Conservation (phyloP, 2,329 filamentous ascomycete species). For the Stachybotrys chartarum region DNA sequence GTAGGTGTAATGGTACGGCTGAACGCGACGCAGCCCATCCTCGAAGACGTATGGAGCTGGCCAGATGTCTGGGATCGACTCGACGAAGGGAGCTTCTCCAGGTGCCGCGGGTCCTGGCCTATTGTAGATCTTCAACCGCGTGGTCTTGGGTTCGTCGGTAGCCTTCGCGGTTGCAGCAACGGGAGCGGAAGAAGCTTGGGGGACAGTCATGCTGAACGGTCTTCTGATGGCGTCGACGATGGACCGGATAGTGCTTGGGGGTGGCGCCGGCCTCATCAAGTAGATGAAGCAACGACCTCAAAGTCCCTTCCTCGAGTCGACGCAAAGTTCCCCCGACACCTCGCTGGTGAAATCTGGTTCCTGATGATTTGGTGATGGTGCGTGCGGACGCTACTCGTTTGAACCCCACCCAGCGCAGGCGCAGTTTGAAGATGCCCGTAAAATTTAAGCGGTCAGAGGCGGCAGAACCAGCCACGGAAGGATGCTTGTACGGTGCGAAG, state of each 20-base stretch:
- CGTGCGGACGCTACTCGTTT: background rate
- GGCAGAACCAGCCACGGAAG: conserved; percentile 15
- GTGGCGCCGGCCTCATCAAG: background rate
- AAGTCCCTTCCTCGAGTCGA: background rate
- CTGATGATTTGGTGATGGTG: background rate
- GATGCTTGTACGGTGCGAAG: too few relatives aligned
- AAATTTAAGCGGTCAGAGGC: conserved; percentile 18
- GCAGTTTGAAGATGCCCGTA: background rate
- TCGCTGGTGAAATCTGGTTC: background rate
- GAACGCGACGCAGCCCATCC: conserved; percentile 72
- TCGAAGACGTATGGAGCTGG: conserved; percentile 74
- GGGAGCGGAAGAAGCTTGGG: background rate
- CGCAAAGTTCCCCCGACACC: background rate
- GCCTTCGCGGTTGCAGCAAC: background rate
- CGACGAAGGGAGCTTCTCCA: conserved; percentile 13
- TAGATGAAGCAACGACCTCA: background rate
- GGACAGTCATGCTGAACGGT: background rate
- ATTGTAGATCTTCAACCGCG: background rate
- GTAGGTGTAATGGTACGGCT: conserved; percentile 88
- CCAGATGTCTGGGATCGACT: conserved; percentile 31
- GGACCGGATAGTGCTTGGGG: background rate
- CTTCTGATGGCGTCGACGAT: background rate
- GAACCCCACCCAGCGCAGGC: background rate
- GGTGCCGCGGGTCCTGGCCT: background rate
- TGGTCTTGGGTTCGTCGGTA: background rate